These are phyloP conservation scores for Trichoderma arundinaceum DNA, from an alignment of 2,329 filamentous ascomycete species.

Conservation along the genomic window DNA sequence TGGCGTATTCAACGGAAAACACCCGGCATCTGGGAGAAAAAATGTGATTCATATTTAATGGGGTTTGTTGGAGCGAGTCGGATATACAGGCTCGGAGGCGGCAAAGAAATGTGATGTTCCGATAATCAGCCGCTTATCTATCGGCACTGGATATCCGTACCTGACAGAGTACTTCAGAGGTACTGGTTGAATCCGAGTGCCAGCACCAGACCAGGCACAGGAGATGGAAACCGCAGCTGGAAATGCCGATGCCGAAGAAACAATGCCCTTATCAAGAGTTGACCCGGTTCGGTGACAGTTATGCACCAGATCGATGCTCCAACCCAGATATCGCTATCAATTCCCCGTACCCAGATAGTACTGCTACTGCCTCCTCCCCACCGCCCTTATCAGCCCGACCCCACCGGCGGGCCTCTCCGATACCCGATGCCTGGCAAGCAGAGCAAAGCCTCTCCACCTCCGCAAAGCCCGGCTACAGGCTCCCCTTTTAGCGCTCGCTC, in stretches of 20 bases:
- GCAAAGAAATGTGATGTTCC: too few relatives aligned
- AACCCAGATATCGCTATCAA: too few relatives aligned
- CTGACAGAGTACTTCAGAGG: too few relatives aligned
- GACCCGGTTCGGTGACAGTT: too few relatives aligned
- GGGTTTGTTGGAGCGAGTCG: background rate
- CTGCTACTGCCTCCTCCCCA: background rate
- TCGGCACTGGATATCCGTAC: too few relatives aligned
- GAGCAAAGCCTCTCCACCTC: background rate
- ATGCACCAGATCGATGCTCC: too few relatives aligned
- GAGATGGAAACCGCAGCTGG: background rate
- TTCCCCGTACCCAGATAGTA: too few relatives aligned
- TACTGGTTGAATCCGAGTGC: too few relatives aligned
- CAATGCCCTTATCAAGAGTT: too few relatives aligned
- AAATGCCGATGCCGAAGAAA: too few relatives aligned
- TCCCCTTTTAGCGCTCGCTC: background rate
- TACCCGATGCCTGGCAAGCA: constrained; percentile 6
- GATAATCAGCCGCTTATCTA: too few relatives aligned
- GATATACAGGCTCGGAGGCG: background rate
- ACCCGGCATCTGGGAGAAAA: background rate
- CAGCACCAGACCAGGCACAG: too few relatives aligned
- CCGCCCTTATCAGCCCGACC: constrained; percentile 7
- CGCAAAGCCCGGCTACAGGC: background rate
- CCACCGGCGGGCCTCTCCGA: constrained; percentile 26
- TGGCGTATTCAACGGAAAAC: background rate
- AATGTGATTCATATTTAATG: background rate